Percentiles rank a stretch among this genome's conserved stretches.
These are phyloP conservation scores for Euphorbia peplus DNA, from an alignment of 345 rosid species.

Conservation along the genomic window DNA sequence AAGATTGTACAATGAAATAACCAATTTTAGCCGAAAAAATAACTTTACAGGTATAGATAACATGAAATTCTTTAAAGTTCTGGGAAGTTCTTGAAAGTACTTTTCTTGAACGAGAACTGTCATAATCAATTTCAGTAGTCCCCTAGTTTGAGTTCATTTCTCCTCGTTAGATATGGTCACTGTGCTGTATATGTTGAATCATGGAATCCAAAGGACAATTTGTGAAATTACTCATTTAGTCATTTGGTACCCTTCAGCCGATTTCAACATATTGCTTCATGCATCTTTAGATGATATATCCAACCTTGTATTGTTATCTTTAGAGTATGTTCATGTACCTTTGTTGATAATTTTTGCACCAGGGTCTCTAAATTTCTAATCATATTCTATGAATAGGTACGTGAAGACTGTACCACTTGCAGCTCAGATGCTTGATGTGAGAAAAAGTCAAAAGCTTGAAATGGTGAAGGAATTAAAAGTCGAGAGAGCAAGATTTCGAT, in stretches of 20 bases:
- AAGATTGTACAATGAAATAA: no score
- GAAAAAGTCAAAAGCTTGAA: constrained; percentile 75
- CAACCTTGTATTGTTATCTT: neutral
- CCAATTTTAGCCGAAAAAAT: no score
- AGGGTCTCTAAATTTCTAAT: constrained; percentile 1
- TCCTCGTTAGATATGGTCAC: neutral
- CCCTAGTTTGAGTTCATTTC: neutral
- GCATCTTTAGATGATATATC: neutral
- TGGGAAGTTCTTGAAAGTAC: neutral
- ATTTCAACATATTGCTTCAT: neutral
- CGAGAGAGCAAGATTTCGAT: constrained; percentile 66
- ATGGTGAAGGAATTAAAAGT: constrained; percentile 71
- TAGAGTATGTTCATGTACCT: no score
- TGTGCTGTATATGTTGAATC: neutral
- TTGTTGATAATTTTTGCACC: neutral
- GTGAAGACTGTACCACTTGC: constrained; percentile 96
- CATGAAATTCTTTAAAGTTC: neutral
- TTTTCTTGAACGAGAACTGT: neutral
- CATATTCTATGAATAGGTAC: constrained; percentile 47
- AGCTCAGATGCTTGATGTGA: constrained; percentile 78
- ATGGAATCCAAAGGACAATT: neutral
- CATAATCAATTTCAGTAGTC: neutral
- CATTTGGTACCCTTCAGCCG: neutral
- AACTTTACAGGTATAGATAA: no score
- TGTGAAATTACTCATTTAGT: neutral